Percentiles rank a stretch among this genome's conserved stretches.
phyloP scores from a whole-genome alignment of 441 rosid species.

The Adansonia grandidieri region DNA sequence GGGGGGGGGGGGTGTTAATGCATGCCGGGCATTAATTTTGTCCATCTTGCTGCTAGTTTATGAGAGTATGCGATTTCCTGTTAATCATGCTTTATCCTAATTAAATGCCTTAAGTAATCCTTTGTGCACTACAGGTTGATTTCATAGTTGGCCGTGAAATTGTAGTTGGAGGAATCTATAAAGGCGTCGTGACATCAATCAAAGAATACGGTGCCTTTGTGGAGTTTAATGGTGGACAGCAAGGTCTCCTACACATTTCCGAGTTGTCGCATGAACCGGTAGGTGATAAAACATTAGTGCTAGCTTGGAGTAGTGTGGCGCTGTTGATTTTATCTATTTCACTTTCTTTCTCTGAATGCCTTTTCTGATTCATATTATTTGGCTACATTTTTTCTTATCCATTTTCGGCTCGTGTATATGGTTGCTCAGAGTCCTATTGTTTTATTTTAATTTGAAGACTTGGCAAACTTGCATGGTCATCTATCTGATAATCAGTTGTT shows the following conservation, averaged over 20 bases:
- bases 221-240: slow-evolving; percentile 97
- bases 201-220: slow-evolving; percentile 98
- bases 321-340: background rate
- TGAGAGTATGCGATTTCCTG: background rate
- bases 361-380: background rate
- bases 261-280: slow-evolving; percentile 95
- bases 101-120: slow-evolving; percentile 20
- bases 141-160: slow-evolving; percentile 83
- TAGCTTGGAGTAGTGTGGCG: background rate
- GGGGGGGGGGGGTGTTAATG: too few relatives aligned
- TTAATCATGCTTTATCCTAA: slow-evolving; percentile 13
- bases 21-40: background rate
- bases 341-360: slow-evolving; percentile 13
- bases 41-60: slow-evolving; percentile 4
- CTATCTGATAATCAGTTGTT: background rate
- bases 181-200: slow-evolving; percentile 84
- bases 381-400: background rate
- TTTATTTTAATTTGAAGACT: background rate
- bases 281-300: slow-evolving; percentile 22
- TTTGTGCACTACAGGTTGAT: slow-evolving; percentile 63
- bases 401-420: slow-evolving; percentile 1
- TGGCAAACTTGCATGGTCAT: background rate
- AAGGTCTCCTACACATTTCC: slow-evolving; percentile 89
- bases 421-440: slow-evolving; percentile 4
- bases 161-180: slow-evolving; percentile 83